A percentile compares a stretch with the other conserved stretches of the same genome.
Conservation (phyloP, 2,329 filamentous ascomycete genomes). For the Thielaviopsis populi region DNA sequence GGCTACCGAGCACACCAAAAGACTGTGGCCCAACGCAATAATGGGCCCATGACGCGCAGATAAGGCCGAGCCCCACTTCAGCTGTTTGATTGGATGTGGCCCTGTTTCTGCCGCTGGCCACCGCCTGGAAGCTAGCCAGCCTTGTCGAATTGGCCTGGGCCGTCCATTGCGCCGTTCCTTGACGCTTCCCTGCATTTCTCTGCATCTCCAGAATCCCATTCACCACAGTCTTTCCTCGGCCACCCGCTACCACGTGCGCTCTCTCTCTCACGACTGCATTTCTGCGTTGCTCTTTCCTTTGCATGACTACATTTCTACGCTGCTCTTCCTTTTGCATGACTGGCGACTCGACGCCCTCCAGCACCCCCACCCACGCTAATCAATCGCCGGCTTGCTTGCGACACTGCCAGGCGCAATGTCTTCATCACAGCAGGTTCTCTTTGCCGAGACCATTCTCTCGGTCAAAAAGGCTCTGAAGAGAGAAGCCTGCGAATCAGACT, state of each 20-base stretch:
- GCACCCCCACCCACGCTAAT: not conserved
- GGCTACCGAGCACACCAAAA: not conserved
- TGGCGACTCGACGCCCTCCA: not conserved
- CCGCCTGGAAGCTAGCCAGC: slow-evolving; percentile 10
- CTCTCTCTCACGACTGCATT: not conserved
- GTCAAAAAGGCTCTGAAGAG: slow-evolving; percentile 55
- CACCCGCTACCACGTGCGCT: not conserved
- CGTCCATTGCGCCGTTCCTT: not conserved
- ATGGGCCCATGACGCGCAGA: slow-evolving; percentile 13
- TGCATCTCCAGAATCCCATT: not conserved
- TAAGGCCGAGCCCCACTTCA: slow-evolving; percentile 6
- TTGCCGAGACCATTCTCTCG: slow-evolving; percentile 50
- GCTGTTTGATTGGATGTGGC: slow-evolving; percentile 4
- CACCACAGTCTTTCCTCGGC: not conserved
- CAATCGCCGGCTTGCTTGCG: not conserved
- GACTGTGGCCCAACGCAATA: not conserved
- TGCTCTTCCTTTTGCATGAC: not conserved
- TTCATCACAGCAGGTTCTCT: slow-evolving; percentile 43
- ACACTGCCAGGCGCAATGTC: slow-evolving; percentile 21
- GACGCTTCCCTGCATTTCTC: not conserved
- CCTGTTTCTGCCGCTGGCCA: slow-evolving; percentile 8
- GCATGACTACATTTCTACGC: not conserved
- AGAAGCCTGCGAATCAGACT: slow-evolving; percentile 57
- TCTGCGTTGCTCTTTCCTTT: not conserved
- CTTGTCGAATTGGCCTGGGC: not conserved